These are phyloP conservation scores for Cyberlindnera maritima DNA, from an alignment of 805 yeast genomes.

Conservation along the genomic window DNA sequence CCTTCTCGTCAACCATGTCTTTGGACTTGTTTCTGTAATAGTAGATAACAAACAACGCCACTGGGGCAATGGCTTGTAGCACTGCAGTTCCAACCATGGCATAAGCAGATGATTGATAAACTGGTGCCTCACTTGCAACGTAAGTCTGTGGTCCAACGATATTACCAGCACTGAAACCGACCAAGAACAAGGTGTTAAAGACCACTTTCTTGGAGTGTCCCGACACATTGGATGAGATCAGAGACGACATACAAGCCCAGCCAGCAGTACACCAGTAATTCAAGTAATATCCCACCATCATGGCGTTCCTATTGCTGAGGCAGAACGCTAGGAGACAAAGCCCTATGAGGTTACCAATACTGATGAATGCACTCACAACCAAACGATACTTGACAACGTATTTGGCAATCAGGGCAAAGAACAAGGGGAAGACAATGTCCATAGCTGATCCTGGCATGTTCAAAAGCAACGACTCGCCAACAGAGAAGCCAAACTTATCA, in stretches of 20 bases:
- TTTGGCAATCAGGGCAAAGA: constrained; percentile 22
- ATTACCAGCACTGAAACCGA: constrained; percentile 16
- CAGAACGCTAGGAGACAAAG: constrained; percentile 37
- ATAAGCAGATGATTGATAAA: constrained; percentile 34
- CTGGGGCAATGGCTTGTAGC: too few species aligned
- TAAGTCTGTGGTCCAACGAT: constrained; percentile 74
- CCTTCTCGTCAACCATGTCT: too few species aligned
- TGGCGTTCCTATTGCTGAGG: constrained; percentile 23
- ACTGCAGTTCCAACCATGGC: too few species aligned
- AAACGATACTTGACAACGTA: constrained; percentile 24
- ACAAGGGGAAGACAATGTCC: constrained; percentile 25
- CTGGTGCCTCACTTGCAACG: constrained; percentile 52
- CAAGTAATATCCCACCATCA: constrained; percentile 31
- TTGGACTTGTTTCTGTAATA: too few species aligned
- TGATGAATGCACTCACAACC: constrained; percentile 20
- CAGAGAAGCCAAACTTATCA: constrained; percentile 12
- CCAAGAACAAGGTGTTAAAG: constrained; percentile 12
- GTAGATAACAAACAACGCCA: too few species aligned
- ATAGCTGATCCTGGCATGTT: constrained; percentile 30
- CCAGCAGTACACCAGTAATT: constrained; percentile 29
- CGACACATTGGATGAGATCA: constrained; percentile 25
- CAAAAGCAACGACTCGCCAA: constrained; percentile 19
- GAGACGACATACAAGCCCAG: constrained; percentile 18
- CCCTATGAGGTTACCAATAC: constrained; percentile 24
- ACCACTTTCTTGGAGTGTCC: constrained; percentile 15